A percentile compares a stretch with the other conserved stretches of the same genome.
Conservation (phyloP, 352 stramenopile species). For the Blastocystis sp. region DNA sequence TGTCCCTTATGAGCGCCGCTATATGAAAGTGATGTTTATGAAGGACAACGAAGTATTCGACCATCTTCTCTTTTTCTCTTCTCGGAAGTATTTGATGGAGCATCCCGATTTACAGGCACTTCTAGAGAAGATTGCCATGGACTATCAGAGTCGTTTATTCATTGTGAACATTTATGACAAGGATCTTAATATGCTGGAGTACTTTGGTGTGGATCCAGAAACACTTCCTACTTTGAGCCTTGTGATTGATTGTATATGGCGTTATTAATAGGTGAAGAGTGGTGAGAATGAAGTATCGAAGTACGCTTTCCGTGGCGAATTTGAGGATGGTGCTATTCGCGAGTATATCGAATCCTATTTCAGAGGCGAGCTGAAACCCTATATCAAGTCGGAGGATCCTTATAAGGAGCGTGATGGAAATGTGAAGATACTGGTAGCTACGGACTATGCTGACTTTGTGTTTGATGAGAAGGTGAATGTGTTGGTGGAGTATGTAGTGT, state of each 20-base stretch:
- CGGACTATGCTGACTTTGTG: not conserved
- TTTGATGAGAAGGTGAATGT: conserved; percentile 39
- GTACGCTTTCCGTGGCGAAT: conserved; percentile 5
- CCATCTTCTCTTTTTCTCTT: conserved; percentile 22
- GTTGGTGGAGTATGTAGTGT: conserved; percentile 35
- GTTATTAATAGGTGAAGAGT: not conserved
- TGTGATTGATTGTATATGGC: not conserved
- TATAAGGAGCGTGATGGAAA: conserved; percentile 22
- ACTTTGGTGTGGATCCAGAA: not conserved
- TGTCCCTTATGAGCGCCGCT: conserved; percentile 4
- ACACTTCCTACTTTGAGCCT: not conserved
- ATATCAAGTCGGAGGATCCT: not conserved
- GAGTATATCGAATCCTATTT: conserved; percentile 32
- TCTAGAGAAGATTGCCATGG: conserved; percentile 32
- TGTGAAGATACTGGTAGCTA: conserved; percentile 6
- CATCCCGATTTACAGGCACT: not conserved
- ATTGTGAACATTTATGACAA: not conserved
- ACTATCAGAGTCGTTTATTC: conserved; percentile 26
- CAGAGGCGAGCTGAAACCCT: conserved; percentile 27
- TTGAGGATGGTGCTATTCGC: not conserved
- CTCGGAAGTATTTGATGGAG: conserved; percentile 2
- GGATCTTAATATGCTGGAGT: conserved; percentile 15
- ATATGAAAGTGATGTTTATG: conserved; percentile 42
- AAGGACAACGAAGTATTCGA: not conserved
- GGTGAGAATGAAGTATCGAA: conserved; percentile 14